phyloP scores from a whole-genome alignment of 768 basidiomycete species.

The Nidularia pulvinata region DNA sequence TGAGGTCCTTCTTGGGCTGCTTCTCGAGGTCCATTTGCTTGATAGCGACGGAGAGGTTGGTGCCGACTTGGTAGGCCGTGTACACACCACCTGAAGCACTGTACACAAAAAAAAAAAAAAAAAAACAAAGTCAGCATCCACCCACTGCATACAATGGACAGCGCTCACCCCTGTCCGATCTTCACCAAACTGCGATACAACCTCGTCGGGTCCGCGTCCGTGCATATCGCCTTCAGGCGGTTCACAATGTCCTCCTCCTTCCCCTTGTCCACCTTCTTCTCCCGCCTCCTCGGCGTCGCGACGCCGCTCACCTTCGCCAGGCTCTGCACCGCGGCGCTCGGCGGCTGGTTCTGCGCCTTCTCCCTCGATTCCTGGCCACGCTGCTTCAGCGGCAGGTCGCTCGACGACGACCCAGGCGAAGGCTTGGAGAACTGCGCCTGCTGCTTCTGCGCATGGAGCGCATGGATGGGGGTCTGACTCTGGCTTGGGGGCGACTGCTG shows the following conservation, averaged over 20 bases:
- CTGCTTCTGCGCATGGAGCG: slow-evolving; percentile 21
- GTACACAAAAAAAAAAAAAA: too few relatives aligned
- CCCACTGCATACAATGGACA: slow-evolving; percentile 3
- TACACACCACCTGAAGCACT: slow-evolving; percentile 98
- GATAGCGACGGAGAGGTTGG: slow-evolving; percentile 94
- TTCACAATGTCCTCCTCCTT: slow-evolving; percentile 91
- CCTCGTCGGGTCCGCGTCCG: slow-evolving; percentile 95
- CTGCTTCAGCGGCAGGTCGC: slow-evolving; percentile 54
- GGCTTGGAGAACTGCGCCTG: slow-evolving; percentile 37
- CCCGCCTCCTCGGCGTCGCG: slow-evolving; percentile 81
- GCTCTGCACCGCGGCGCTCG: slow-evolving; percentile 62
- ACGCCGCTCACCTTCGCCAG: slow-evolving; percentile 71
- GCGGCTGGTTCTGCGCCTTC: slow-evolving; percentile 42
- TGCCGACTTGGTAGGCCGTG: slow-evolving; percentile 97
- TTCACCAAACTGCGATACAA: slow-evolving; percentile 92
- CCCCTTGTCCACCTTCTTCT: slow-evolving; percentile 84
- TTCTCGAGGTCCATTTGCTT: slow-evolving; percentile 99
- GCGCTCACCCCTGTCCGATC: slow-evolving; percentile 93
- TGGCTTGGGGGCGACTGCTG: slow-evolving; percentile 20
- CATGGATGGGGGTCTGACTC: slow-evolving; percentile 9
- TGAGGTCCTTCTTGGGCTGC: slow-evolving; percentile 99
- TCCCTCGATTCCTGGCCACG: slow-evolving; percentile 6
- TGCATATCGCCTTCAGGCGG: slow-evolving; percentile 91
- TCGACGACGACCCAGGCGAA: slow-evolving; percentile 58
- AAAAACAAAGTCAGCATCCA: slow-evolving; percentile 2